Evolutionary conservation across 1,284 basidiomycete genomes (phyloP).

Genomic region (Cerrena zonata): DNA sequence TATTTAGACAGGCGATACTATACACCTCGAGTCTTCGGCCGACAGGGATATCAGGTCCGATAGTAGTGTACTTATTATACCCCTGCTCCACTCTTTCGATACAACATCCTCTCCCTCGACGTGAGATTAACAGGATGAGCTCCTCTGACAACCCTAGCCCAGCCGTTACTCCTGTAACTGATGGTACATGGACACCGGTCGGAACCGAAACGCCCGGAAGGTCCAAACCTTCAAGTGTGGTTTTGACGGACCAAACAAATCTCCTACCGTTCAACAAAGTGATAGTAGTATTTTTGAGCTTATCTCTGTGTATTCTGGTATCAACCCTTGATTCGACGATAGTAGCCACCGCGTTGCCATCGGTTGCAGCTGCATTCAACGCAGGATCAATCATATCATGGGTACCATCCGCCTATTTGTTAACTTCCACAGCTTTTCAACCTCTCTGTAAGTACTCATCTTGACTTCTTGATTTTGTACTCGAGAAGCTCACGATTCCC

Average conservation of each 20-base stretch:
- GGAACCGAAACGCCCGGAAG: too few species aligned
- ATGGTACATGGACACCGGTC: too few species aligned
- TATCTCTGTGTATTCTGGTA: slow-evolving; percentile 55
- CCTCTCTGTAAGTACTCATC: slow-evolving; percentile 31
- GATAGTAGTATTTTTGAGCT: slow-evolving; percentile 54
- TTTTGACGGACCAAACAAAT: slow-evolving; percentile 73
- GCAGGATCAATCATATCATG: slow-evolving; percentile 63
- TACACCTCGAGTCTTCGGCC: too few species aligned
- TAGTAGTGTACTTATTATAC: too few species aligned
- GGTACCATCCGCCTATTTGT: slow-evolving; percentile 64
- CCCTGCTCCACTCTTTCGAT: too few species aligned
- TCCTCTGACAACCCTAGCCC: too few species aligned
- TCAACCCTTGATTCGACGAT: slow-evolving; percentile 59
- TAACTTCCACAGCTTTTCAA: slow-evolving; percentile 65
- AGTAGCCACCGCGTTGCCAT: slow-evolving; percentile 66
- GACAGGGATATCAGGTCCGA: too few species aligned
- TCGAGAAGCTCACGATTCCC: not conserved
- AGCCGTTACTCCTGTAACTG: too few species aligned
- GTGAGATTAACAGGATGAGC: too few species aligned
- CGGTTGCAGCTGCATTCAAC: slow-evolving; percentile 62
- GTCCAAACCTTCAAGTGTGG: too few species aligned
- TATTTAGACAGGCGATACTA: too few species aligned
- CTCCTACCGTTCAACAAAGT: slow-evolving; percentile 65
- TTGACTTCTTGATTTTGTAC: not conserved
- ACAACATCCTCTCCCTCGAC: too few species aligned